Conservation (phyloP, 2,329 filamentous ascomycete genomes). For the Lizonia empirigonia region DNA sequence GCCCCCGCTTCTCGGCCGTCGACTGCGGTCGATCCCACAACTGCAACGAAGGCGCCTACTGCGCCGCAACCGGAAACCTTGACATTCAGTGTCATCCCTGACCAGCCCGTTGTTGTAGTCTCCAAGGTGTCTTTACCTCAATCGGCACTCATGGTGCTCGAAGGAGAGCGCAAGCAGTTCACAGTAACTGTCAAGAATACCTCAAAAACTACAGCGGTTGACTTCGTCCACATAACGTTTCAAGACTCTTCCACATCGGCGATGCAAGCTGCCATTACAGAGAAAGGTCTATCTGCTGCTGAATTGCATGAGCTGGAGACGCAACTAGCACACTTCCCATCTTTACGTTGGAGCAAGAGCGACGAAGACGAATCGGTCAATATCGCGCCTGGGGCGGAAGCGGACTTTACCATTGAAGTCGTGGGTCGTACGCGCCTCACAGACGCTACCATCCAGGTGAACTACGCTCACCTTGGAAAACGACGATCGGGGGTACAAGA, state of each 20-base stretch:
- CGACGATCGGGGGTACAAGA: conserved; percentile 70
- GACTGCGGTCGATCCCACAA: conserved; percentile 36
- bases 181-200: conserved; percentile 80
- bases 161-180: conserved; percentile 82
- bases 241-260: conserved; percentile 84
- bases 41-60: conserved; percentile 25
- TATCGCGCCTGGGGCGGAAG: conserved; percentile 70
- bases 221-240: conserved; percentile 86
- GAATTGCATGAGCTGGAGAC: conserved; percentile 88
- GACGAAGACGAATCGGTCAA: conserved; percentile 55
- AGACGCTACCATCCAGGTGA: conserved; percentile 77
- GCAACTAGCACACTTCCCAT: conserved; percentile 73
- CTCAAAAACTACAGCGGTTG: conserved; percentile 71
- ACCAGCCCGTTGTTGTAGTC: conserved; percentile 77
- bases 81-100: conserved; percentile 74
- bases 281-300: conserved; percentile 75
- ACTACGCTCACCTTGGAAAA: conserved; percentile 82
- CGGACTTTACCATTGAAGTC: conserved; percentile 81
- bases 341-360: conserved; percentile 59
- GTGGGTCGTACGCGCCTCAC: conserved; percentile 85
- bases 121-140: conserved; percentile 80
- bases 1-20: conserved; percentile 56
- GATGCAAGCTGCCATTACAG: conserved; percentile 74
- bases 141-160: conserved; percentile 87
- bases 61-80: conserved; percentile 53